phyloP scores from a whole-genome alignment of 371 early-diverging fungal genomes.

The Basidiobolus meristosporus region DNA sequence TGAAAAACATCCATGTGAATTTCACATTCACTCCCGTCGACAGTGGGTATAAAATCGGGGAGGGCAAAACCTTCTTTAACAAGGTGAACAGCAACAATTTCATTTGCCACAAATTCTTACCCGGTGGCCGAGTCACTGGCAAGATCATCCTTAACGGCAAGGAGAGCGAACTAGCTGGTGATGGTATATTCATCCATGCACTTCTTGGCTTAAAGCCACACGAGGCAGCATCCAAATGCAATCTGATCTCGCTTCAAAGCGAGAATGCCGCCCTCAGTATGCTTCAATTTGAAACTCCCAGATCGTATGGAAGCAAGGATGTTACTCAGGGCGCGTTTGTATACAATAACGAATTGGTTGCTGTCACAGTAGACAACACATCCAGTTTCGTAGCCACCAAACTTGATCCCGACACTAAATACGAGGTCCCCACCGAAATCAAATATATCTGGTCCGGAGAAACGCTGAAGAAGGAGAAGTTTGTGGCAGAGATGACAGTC shows the following conservation, averaged over 20 bases:
- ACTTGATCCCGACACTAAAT: slow-evolving; percentile 55
- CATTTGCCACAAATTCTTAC: slow-evolving; percentile 65
- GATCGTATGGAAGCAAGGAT: slow-evolving; percentile 40
- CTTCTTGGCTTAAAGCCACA: slow-evolving; percentile 73
- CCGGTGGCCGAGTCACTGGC: slow-evolving; percentile 50
- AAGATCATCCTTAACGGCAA: slow-evolving; percentile 46
- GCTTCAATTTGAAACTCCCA: slow-evolving; percentile 60
- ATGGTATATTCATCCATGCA: slow-evolving; percentile 70
- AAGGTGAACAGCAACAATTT: slow-evolving; percentile 27
- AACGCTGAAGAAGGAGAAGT: slow-evolving; percentile 23
- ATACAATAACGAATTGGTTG: slow-evolving; percentile 34
- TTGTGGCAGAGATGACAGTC: slow-evolving; percentile 36
- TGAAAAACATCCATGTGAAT: too few species aligned
- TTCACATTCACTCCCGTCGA: too few species aligned
- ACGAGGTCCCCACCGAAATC: slow-evolving; percentile 53
- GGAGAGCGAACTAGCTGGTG: slow-evolving; percentile 35
- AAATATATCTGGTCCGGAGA: slow-evolving; percentile 54
- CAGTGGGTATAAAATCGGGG: slow-evolving; percentile 62
- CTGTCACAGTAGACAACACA: slow-evolving; percentile 53
- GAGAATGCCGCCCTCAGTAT: slow-evolving; percentile 17
- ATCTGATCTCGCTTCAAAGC: slow-evolving; percentile 43
- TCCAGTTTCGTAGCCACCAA: slow-evolving; percentile 21
- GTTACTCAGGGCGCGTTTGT: slow-evolving; percentile 62
- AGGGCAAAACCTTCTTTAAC: slow-evolving; percentile 53
- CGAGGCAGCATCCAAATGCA: slow-evolving; percentile 69